A percentile compares a stretch with the other conserved stretches of the same genome.
Conservation (phyloP, 164 flowering plant genomes). For the Tinospora cordifolia region DNA sequence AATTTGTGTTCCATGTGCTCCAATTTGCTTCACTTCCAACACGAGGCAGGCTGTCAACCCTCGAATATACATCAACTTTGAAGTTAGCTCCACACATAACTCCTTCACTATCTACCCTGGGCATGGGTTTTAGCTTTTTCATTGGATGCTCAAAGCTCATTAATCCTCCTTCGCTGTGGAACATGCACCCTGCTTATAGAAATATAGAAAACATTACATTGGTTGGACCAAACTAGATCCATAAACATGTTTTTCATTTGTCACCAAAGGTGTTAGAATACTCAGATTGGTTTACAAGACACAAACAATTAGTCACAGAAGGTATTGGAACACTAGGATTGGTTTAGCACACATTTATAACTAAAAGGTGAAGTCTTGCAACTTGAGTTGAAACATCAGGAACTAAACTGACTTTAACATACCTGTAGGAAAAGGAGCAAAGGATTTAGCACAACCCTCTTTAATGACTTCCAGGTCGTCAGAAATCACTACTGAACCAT, state of each 20-base stretch:
- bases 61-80: conserved; percentile 66
- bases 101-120: conserved; percentile 84
- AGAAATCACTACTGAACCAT: conserved; percentile 85
- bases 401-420: conserved; percentile 5
- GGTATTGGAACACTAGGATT: neutral
- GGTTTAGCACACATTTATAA: neutral
- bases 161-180: conserved; percentile 81
- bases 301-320: neutral
- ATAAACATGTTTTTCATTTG: neutral
- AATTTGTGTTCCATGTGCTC: conserved; percentile 20
- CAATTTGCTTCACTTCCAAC: conserved; percentile 75
- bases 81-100: conserved; percentile 83
- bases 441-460: conserved; percentile 82
- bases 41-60: conserved; percentile 70
- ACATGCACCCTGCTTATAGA: conserved; percentile 63
- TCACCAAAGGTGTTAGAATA: neutral
- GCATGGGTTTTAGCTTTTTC: conserved; percentile 88
- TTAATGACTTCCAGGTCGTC: conserved; percentile 71
- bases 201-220: neutral
- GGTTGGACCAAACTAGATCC: neutral
- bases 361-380: neutral
- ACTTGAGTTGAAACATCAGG: neutral
- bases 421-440: conserved; percentile 90
- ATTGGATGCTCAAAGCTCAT: conserved; percentile 95
- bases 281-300: neutral